Evolutionary conservation across 2,329 filamentous ascomycete species (phyloP), one percentile per base, ranked within the genome.

Genomic region (Lachnellula suecica): DNA sequence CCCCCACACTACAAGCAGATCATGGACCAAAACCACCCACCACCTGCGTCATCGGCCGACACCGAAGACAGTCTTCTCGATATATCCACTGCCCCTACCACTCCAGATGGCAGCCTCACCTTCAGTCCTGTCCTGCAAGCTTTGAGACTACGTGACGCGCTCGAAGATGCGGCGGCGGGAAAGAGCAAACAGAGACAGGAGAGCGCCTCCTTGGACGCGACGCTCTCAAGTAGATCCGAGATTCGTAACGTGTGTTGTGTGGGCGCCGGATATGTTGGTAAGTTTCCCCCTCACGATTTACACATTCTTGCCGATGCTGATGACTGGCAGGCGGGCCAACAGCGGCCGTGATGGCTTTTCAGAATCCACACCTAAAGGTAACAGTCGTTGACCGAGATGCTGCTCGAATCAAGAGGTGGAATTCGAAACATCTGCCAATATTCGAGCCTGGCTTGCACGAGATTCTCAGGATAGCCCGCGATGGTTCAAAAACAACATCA

Each of bases 181-280:
- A 43, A 44, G 3, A 34, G 35, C 4, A 54, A 44, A 13, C 10
- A 25, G 15, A 53, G 35, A 35, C 48, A 20, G 7, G 48, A 43
- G 13, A 54, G 40, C 13, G 37, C 44, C 25, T 52, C 52, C 19
- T 22, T 52, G 11, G 47, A 47, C 20, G 51, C 48, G 7, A 44
- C 31, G 15, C 19, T 56, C 6, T 23, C 40, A 19, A 35, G 31
- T 23, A 17, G 17, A 6, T 20, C 4, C 17, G 37, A 19, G 8
- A 69, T 86, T 35, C 73, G 72, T 63, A 85, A 81, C 64, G 83
- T 90, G 47, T 89, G 87, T 70, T 89, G 85, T 66, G 83, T 90
- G 57, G 87, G 87, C 45, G 87, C 87, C 60, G 87, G 87, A 61
- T 90, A 90, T 68, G 85, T 90, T 58, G 86, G 84, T 89, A 76